A percentile compares a stretch with the other conserved stretches of the same genome.
Conservation (phyloP, 345 rosid genomes). For the Gossypium turneri region DNA sequence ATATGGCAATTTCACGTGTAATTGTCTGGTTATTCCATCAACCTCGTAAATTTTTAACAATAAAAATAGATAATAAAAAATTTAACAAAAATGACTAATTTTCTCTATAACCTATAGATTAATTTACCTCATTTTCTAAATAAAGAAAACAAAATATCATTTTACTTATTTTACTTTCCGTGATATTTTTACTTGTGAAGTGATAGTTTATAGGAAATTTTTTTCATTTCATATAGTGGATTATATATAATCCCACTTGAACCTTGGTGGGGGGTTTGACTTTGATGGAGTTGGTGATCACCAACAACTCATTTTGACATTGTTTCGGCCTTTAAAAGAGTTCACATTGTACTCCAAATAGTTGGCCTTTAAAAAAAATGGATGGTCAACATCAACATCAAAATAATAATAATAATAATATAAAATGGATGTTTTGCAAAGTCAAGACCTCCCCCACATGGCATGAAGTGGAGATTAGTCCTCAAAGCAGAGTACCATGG, state of each 20-base stretch:
- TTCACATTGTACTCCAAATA: neutral
- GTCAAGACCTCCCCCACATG: constrained; percentile 3
- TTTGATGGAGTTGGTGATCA: neutral
- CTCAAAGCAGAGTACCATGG: neutral
- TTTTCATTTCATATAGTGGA: neutral
- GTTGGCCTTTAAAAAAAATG: neutral
- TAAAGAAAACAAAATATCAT: too few relatives aligned
- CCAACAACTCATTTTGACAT: constrained; percentile 13
- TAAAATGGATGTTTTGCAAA: neutral
- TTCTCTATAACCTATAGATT: too few relatives aligned
- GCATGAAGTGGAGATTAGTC: neutral
- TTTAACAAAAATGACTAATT: too few relatives aligned
- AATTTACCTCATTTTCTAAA: too few relatives aligned
- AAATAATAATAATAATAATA: neutral
- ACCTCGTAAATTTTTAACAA: too few relatives aligned
- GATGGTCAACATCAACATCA: neutral
- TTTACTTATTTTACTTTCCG: too few relatives aligned
- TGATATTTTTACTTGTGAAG: too few relatives aligned
- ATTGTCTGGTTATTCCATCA: too few relatives aligned
- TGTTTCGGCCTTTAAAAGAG: neutral
- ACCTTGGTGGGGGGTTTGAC: constrained; percentile 12
- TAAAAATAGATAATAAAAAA: too few relatives aligned
- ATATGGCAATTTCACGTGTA: too few relatives aligned
- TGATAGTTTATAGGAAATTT: too few relatives aligned
- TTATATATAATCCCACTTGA: neutral